Base-by-base conservation (phyloP, 768 basidiomycete genomes). In the Termitomyces sp. region DNA sequence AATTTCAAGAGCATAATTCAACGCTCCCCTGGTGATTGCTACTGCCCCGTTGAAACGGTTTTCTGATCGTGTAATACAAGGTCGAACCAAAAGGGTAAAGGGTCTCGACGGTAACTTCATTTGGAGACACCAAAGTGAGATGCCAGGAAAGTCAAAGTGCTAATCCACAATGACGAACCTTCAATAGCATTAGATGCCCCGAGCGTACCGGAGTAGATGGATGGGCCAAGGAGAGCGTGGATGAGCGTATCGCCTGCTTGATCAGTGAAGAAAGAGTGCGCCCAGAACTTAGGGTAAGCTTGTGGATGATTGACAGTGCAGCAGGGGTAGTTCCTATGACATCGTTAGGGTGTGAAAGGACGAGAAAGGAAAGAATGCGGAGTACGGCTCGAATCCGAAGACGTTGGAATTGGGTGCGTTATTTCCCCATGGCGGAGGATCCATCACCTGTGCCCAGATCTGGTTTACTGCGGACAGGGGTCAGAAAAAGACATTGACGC, bases 271-370 rank as follows among this genome's bases (percentile, higher is more conserved):
- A 77, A 76, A 10, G 71, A 66, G 51, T 77, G 70, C 6, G 74
- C 70, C 76, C 76, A 77, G 59, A 77, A 77, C 55, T 74, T 76
- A 1, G 76, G 75, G 47, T 70, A 75, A 1, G 64, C 75, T 49
- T 72, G 71, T 18, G 74, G 73, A 45, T 76, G 75, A 58, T 76
- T 76, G 56, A 76, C 75, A 1, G 76, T 76, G 56, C 76, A 77
- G 57, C 76, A 76, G 1, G 76, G 74, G 56, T 76, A 76, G 54
- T 76, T 77, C 18, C 75, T 75, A 16, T 8, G 35, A 14, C 5
- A 46, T 52, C n/a, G 5, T 26, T 26, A 36, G 0, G 2, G 6
- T 10, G 11, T 9, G 4, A 28, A 26, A 3, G 13, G 3, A 3
- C 26, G n/a, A 9, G 6, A 6, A 8, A 35, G 0, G 20, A 14